Evolutionary conservation across 78 protist genomes (phyloP).

Genomic region (Dictyostelium discoideum): dicty_2.7 NC_007088.5:2356501-2357000

Average conservation of each 20-base stretch:
- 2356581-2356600: constrained; percentile 81
- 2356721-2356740: constrained; percentile 98
- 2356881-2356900: constrained; percentile 80
- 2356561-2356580: constrained; percentile 97
- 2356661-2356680: constrained; percentile 90
- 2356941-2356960: constrained; percentile 97
- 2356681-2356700: constrained; percentile 96
- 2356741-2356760: constrained; percentile 98
- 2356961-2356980: constrained; percentile 97
- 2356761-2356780: constrained; percentile 99
- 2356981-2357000: constrained; percentile 98
- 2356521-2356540: neutral
- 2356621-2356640: constrained; percentile 93
- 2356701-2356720: constrained; percentile 99
- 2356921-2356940: constrained; percentile 94
- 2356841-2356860: constrained; percentile 92
- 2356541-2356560: constrained; percentile 71
- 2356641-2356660: constrained; percentile 98
- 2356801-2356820: constrained; percentile 98
- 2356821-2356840: constrained; percentile 99
- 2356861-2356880: constrained; percentile 37
- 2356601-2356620: constrained; percentile 96
- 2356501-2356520: neutral
- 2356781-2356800: constrained; percentile 98
- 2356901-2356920: constrained; percentile 95